A percentile compares a stretch with the other conserved stretches of the same genome.
Evolutionary conservation across 768 basidiomycete genomes (phyloP).

Genomic region (Boletus rufocinnamomeus): DNA sequence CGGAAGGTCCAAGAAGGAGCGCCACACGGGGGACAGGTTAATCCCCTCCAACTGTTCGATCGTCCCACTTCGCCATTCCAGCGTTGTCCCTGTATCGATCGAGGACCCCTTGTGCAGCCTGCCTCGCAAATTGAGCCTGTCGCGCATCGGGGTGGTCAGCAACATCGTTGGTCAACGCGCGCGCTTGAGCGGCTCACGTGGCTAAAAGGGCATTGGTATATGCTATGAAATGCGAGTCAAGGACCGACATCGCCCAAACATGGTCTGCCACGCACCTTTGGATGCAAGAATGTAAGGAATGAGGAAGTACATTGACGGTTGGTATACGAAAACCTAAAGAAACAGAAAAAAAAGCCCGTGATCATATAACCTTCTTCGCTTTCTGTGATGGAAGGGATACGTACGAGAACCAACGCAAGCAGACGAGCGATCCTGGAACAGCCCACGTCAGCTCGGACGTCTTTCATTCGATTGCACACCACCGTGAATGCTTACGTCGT

Average conservation of each 20-base stretch:
- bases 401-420: neutral
- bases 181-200: neutral
- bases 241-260: neutral
- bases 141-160: neutral
- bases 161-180: neutral
- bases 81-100: neutral
- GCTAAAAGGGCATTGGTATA: conserved; percentile 4
- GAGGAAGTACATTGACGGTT: neutral
- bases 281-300: conserved; percentile 3
- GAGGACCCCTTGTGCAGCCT: neutral
- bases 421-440: neutral
- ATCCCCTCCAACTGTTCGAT: no score
- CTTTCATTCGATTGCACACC: no score
- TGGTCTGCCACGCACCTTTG: neutral
- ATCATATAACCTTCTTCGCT: neutral
- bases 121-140: conserved; percentile 1
- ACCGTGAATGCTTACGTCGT: neutral
- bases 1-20: no score
- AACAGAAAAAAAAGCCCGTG: neutral
- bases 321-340: neutral
- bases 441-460: neutral
- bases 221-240: neutral
- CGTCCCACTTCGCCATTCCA: neutral
- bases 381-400: neutral
- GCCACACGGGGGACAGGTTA: no score